Base-by-base conservation (phyloP, 129 eudicot genomes). In the Flaveria bidentis region DNA sequence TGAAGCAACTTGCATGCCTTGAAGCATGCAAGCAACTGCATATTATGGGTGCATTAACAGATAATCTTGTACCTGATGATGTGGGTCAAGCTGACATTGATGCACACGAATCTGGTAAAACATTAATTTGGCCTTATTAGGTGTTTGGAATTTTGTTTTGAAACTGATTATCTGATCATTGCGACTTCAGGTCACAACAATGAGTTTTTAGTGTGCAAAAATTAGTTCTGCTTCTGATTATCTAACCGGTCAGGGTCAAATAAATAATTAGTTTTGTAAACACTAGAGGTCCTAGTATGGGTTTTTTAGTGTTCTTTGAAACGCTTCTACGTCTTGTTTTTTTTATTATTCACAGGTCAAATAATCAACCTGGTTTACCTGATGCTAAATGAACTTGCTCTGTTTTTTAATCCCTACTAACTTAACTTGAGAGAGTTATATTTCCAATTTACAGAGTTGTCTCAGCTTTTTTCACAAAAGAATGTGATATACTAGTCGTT, bases 21-120 rank as follows among this genome's bases (percentile, higher is more conserved):
- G 92, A 89, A 80, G 99, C 99, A 33, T 95, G 99, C 78, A 86
- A 83, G 82, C 28, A 80, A 66, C 88, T 95, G 22, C 99, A 95
- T 72, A 44, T 42, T 75, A 58, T 87, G 18, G 92, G 94, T 76
- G 93, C 96, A 16, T 72, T 95, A 67, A 87, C 96, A 2, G 97
- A 95, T 77, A 55, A 84, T 72, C 94, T 95, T 71, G 94, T 95
- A 22, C 99, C 99, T 0, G 96, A 87, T 86, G 86, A 86, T 41
- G 80, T 84, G 44, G 85, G 80, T 81, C 88, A 86, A 81, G 91
- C 88, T 64, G 76, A 28, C 42, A 30, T 70, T 12, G 78, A 74
- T 16, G 80, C 81, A 10, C 78, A 75, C 17, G 83, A 85, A 81
- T 36, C 36, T 5, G 93, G 98, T 91, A 91, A 36, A 44, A 50